Percentiles rank a stretch among this genome's conserved stretches.
phyloP scores from a whole-genome alignment of 192 early-diverging fungal genomes.

The Coemansia erecta region DNA sequence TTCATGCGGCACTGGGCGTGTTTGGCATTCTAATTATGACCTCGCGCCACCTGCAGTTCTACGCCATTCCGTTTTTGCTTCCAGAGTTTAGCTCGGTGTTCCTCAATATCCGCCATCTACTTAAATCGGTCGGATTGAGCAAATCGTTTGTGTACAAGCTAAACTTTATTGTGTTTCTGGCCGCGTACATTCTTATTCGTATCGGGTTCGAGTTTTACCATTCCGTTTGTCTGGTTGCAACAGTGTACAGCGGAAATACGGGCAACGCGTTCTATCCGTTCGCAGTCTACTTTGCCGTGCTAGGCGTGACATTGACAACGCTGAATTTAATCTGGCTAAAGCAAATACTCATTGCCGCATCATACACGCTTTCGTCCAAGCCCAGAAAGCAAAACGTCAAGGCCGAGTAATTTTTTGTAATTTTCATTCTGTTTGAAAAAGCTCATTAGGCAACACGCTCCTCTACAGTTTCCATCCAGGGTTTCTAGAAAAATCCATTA shows the following conservation, averaged over 20 bases:
- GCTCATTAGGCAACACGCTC: too few species aligned
- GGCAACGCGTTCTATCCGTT: constrained; percentile 31
- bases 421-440: too few species aligned
- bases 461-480: too few species aligned
- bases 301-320: constrained; percentile 33
- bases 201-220: constrained; percentile 42
- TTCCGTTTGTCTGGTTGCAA: constrained; percentile 10
- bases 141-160: constrained; percentile 29
- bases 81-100: constrained; percentile 48
- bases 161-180: constrained; percentile 33
- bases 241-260: constrained; percentile 9
- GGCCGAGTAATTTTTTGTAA: background rate
- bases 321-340: constrained; percentile 49
- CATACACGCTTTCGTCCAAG: constrained; percentile 28
- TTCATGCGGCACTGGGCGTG: constrained; percentile 36
- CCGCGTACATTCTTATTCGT: constrained; percentile 25
- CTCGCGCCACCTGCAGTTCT: constrained; percentile 46
- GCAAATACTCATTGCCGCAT: constrained; percentile 31
- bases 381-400: background rate
- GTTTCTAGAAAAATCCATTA: too few species aligned
- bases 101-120: constrained; percentile 35
- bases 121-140: constrained; percentile 19
- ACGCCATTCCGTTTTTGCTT: constrained; percentile 40
- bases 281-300: constrained; percentile 34
- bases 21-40: constrained; percentile 32